These are phyloP conservation scores for Inonotus obliquus DNA, from an alignment of 1,284 basidiomycete genomes.

Conservation along the genomic window DNA sequence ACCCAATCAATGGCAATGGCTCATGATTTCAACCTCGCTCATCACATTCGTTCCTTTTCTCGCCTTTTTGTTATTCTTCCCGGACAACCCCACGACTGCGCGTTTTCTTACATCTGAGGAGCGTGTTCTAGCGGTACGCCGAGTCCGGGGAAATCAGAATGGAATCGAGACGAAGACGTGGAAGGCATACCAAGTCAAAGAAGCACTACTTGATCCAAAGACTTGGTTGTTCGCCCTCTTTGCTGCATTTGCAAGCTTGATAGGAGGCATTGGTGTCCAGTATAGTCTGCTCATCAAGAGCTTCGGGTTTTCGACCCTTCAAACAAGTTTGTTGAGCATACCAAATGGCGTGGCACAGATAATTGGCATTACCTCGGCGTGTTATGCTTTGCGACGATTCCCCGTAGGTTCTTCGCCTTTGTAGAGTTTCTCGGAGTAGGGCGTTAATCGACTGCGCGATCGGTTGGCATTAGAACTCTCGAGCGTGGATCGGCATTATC, in stretches of 20 bases:
- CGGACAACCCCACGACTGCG: constrained; percentile 26
- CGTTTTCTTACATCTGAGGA: constrained; percentile 27
- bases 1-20: constrained; percentile 28
- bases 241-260: constrained; percentile 20
- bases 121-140: constrained; percentile 28
- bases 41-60: constrained; percentile 24
- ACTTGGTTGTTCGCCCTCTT: constrained; percentile 27
- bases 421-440: constrained; percentile 5
- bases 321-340: constrained; percentile 31
- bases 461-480: constrained; percentile 20
- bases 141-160: constrained; percentile 24
- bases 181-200: constrained; percentile 26
- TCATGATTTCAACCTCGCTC: constrained; percentile 28
- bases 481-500: constrained; percentile 23
- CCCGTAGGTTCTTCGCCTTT: constrained; percentile 21
- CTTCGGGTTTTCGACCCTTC: constrained; percentile 29
- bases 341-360: constrained; percentile 27
- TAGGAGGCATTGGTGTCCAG: constrained; percentile 26
- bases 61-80: constrained; percentile 24
- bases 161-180: constrained; percentile 26
- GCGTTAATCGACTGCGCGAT: neutral
- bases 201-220: constrained; percentile 27
- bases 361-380: constrained; percentile 20
- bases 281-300: constrained; percentile 28
- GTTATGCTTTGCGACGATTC: constrained; percentile 22